Conservation (phyloP, 2,329 filamentous ascomycete genomes). For the Trichoderma sp. region DNA sequence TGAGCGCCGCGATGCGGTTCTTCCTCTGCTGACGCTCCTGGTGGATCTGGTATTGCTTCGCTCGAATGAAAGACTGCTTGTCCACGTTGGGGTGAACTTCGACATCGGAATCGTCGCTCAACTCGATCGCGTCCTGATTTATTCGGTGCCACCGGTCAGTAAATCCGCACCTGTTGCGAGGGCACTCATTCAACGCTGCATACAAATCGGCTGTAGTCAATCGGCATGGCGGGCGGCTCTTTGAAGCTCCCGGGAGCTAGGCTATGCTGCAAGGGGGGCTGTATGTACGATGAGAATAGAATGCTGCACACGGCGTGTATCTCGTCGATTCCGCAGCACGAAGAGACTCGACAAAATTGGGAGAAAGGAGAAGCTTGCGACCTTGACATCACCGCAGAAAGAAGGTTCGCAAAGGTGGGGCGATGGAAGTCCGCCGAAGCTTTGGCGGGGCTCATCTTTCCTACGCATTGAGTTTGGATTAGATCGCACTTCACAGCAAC, state of each 20-base stretch:
- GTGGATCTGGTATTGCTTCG: slow-evolving; percentile 97
- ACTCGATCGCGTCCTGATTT: slow-evolving; percentile 79
- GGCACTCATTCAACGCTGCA: slow-evolving; percentile 22
- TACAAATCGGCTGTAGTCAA: slow-evolving; percentile 69
- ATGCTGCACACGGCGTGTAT: not conserved
- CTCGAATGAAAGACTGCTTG: slow-evolving; percentile 96
- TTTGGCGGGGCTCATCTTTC: slow-evolving; percentile 4
- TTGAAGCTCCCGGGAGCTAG: slow-evolving; percentile 13
- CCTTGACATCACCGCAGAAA: not conserved
- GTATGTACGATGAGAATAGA: not conserved
- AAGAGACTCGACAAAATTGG: not conserved
- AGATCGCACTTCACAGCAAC: not conserved
- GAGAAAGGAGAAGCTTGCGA: not conserved
- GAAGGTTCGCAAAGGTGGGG: slow-evolving; percentile 14
- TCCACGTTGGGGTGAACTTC: slow-evolving; percentile 99
- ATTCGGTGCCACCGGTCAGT: not conserved
- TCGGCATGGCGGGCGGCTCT: slow-evolving; percentile 40
- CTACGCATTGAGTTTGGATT: not conserved
- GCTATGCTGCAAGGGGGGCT: not conserved
- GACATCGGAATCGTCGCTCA: slow-evolving; percentile 96
- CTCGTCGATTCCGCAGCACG: too few relatives aligned
- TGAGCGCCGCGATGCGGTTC: slow-evolving; percentile 83
- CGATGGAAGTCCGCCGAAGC: slow-evolving; percentile 14
- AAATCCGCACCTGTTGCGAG: not conserved
- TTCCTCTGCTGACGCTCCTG: slow-evolving; percentile 81